phyloP scores from a whole-genome alignment of 768 basidiomycete species.

The Dioszegia crocea region DNA sequence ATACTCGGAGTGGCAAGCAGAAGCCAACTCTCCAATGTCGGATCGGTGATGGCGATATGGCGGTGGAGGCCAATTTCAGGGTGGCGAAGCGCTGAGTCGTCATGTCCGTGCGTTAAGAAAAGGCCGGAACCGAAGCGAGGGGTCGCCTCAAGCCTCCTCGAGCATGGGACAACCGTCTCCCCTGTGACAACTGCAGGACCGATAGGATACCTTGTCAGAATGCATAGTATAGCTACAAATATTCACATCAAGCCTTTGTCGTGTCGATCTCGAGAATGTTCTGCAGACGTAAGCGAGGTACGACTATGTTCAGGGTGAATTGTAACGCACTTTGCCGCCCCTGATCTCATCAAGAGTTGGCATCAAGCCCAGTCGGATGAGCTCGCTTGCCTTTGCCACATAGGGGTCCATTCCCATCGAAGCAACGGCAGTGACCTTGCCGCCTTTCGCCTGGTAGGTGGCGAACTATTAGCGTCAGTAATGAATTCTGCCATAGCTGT shows the following conservation, averaged over 20 bases:
- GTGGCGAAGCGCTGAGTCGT: background rate
- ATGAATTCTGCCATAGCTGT: too few species aligned
- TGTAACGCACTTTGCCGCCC: constrained; percentile 61
- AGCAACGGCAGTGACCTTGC: constrained; percentile 48
- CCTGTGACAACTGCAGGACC: too few species aligned
- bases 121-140: too few species aligned
- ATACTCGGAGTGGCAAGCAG: background rate
- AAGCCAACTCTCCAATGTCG: too few species aligned
- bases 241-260: constrained; percentile 1
- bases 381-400: constrained; percentile 70
- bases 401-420: constrained; percentile 75
- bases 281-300: constrained; percentile 8
- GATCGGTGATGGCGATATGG: background rate
- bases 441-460: constrained; percentile 47
- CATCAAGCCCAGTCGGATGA: constrained; percentile 74
- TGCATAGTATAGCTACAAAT: too few species aligned
- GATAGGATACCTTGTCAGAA: too few species aligned
- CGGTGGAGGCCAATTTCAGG: background rate
- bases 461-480: too few species aligned
- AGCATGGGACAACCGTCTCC: too few species aligned
- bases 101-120: too few species aligned
- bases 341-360: constrained; percentile 69
- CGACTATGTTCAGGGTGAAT: too few species aligned
- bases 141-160: too few species aligned
- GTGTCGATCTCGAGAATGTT: constrained; percentile 36